Evolutionary conservation across 116 monocot genomes (phyloP).

Genomic region (Zostera marina): DNA sequence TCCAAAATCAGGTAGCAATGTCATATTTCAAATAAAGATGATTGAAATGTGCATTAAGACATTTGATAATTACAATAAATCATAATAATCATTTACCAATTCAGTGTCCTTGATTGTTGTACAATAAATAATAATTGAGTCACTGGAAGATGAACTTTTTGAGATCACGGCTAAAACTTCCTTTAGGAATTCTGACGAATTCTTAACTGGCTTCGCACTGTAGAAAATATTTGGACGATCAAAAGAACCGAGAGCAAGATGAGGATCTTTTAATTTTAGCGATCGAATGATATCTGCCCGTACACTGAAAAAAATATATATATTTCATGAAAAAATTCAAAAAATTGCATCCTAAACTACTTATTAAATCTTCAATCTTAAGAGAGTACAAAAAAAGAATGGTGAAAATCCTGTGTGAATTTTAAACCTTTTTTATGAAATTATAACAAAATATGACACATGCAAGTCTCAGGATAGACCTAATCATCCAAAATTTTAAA

Average conservation of each 20-base stretch:
- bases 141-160: slow-evolving; percentile 29
- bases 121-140: slow-evolving; percentile 88
- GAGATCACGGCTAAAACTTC: slow-evolving; percentile 69
- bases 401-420: too few relatives aligned
- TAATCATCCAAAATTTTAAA: background rate
- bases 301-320: slow-evolving; percentile 29
- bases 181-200: slow-evolving; percentile 44
- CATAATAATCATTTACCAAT: slow-evolving; percentile 28
- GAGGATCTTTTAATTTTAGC: slow-evolving; percentile 54
- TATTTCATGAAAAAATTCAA: background rate
- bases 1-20: too few relatives aligned
- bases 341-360: background rate
- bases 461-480: background rate
- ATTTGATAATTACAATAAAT: too few relatives aligned
- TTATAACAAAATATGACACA: background rate
- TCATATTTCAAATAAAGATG: too few relatives aligned
- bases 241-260: slow-evolving; percentile 80
- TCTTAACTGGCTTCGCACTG: slow-evolving; percentile 57
- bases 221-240: slow-evolving; percentile 90
- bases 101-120: slow-evolving; percentile 78
- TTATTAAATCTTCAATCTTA: background rate
- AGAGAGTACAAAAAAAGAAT: too few relatives aligned
- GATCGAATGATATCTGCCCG: slow-evolving; percentile 60
- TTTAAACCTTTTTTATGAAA: too few relatives aligned
- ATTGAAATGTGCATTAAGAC: background rate